Percentiles rank a stretch among this genome's conserved stretches.
phyloP scores from a whole-genome alignment of 768 basidiomycete species.

The Lenzites betulinus region DNA sequence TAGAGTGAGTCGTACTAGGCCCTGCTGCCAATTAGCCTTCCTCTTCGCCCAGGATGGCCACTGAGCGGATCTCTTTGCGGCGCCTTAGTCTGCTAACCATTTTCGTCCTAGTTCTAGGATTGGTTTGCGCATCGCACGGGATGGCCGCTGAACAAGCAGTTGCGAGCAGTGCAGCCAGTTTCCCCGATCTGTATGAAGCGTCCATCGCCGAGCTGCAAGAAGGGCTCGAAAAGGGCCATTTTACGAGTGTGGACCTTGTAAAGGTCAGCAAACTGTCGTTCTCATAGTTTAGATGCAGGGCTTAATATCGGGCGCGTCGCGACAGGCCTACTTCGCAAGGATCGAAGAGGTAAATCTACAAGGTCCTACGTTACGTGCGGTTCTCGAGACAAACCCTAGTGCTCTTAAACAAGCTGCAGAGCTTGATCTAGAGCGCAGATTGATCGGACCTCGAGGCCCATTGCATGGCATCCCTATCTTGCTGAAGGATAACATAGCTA shows the following conservation, averaged over 20 bases:
- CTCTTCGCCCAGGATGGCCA: not conserved
- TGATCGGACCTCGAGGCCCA: slow-evolving; percentile 23
- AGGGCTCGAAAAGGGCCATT: slow-evolving; percentile 50
- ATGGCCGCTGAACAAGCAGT: not conserved
- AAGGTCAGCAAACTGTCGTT: slow-evolving; percentile 40
- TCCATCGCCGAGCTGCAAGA: slow-evolving; percentile 53
- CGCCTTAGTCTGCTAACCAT: not conserved
- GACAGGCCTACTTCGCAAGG: slow-evolving; percentile 63
- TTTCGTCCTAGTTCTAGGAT: not conserved
- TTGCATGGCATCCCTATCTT: slow-evolving; percentile 42
- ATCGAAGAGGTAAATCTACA: slow-evolving; percentile 70
- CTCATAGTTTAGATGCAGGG: not conserved
- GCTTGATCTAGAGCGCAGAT: slow-evolving; percentile 27
- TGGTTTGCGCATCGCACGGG: not conserved
- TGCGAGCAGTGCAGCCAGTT: not conserved
- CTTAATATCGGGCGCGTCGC: not conserved
- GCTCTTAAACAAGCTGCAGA: slow-evolving; percentile 53
- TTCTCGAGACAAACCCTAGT: slow-evolving; percentile 57
- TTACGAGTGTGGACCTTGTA: slow-evolving; percentile 63
- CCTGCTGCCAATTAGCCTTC: no score
- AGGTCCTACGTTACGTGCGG: slow-evolving; percentile 57
- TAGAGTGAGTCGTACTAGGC: not conserved
- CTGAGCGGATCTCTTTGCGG: no score
- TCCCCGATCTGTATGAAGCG: slow-evolving; percentile 63
- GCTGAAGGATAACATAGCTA: slow-evolving; percentile 42